Base-by-base conservation (phyloP, 495 filamentous ascomycete genomes). In the Diplogelasinospora grovesii region DNA sequence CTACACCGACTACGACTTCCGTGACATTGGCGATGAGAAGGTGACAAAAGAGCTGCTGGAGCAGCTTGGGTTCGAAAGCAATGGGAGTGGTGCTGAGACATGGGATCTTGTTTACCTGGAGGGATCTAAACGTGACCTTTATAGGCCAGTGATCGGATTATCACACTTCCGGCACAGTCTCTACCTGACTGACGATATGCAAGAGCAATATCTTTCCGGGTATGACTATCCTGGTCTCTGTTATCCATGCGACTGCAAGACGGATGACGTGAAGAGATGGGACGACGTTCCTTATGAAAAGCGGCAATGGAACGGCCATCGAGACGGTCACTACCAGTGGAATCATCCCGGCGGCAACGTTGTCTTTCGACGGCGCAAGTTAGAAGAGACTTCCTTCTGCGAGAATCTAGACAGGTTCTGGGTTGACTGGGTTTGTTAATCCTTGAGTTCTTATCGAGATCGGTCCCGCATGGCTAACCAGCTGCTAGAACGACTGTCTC, bases 321-420 rank as follows among this genome's bases (percentile, higher is more conserved):
- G 21, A 15, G 22, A 39, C 9, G 19, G 25, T 9, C 19, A 16
- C 14, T 19, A 15, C 13, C 3, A 6, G n/a, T n/a, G n/a, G n/a
- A n/a, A n/a, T 18, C 35, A 39, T 28, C 20, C 18, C 10, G 27
- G 36, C 13, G 42, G 35, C 9, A 23, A 39, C 4, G 18, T 45
- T n/a, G 42, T 45, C 19, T 32, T 39, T 9, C 21, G 25, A n/a
- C 42, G 42, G 4, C 34, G 42, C 25, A 45, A 19, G 34, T 26
- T 45, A 27, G 26, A 22, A 6, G 19, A 39, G 26, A 25, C 35
- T 11, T 9, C 10, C 6, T 10, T 45, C 9, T 10, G 9, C 16
- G 5, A 39, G 22, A 39, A 21, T 9, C 18, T 45, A 15, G 26
- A 39, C 26, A 21, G 28, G 5, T 26, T 13, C 9, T 39, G 35